phyloP scores from a whole-genome alignment of 2,329 filamentous ascomycete species.

The Hypoxylon sp. region DNA sequence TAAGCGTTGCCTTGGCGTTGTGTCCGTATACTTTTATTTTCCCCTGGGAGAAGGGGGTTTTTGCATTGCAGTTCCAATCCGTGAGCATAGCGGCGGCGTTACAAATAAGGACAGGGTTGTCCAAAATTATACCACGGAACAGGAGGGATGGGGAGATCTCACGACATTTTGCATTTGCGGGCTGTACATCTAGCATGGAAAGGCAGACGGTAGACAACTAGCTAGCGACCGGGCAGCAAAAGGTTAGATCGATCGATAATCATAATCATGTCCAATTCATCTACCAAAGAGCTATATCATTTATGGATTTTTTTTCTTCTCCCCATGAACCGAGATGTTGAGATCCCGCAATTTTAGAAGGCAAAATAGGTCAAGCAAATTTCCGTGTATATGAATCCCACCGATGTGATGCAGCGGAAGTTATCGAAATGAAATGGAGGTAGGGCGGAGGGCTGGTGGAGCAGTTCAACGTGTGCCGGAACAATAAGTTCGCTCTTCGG shows the following conservation, averaged over 20 bases:
- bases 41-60: not conserved
- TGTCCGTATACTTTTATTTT: not conserved
- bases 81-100: conserved; percentile 32
- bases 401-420: not conserved
- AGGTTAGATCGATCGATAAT: too few relatives aligned
- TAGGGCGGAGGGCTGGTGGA: not conserved
- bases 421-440: conserved; percentile 2
- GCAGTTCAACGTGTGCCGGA: not conserved
- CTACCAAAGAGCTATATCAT: not conserved
- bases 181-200: not conserved
- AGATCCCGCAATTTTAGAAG: conserved; percentile 21
- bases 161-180: conserved; percentile 8
- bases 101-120: not conserved
- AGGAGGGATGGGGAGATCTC: not conserved
- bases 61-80: too few relatives aligned
- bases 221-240: too few relatives aligned
- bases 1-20: too few relatives aligned
- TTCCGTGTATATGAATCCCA: not conserved
- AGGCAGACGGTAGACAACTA: too few relatives aligned
- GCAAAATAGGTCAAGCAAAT: conserved; percentile 18
- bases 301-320: too few relatives aligned
- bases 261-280: too few relatives aligned
- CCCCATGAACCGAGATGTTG: conserved; percentile 26
- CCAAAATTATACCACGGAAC: conserved; percentile 3
- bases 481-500: not conserved